Evolutionary conservation across 805 yeast genomes (phyloP), one percentile per base, ranked within the genome.

Genomic region (Candida xyloterini): DNA sequence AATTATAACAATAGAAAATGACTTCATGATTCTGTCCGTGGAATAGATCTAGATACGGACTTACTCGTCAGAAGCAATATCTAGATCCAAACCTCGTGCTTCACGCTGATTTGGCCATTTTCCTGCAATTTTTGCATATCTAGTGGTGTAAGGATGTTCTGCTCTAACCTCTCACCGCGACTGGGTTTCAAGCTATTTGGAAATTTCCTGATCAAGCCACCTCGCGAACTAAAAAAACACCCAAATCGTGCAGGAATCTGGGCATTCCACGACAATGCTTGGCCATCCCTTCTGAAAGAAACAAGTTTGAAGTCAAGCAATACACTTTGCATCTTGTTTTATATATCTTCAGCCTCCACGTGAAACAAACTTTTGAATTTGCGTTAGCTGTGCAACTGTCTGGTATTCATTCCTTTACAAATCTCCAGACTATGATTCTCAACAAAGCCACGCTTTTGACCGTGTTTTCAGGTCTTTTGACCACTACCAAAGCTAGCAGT

Each of bases 361-460:
- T 20, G 27, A 25, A 28, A 18, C 23, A 30, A n/a, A 20, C 13
- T 10, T 32, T 22, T 9, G 8, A 10, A 14, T 10, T 21, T 27
- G 27, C 32, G 23, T 38, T 26, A 24, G 24, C 23, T 27, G 31
- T 36, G 27, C 18, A 36, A 9, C 27, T 13, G 38, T 39, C 42
- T 39, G 42, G 42, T 39, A 40, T 33, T 40, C 43, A 33, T 40
- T 40, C 43, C 43, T 40, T 40, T 20, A 30, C 15, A 24, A 21
- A 38, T 38, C 35, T 9, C 35, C 39, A 30, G 37, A 42, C 38
- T 13, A 55, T 55, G 63, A 48, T 42, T 38, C 45, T 51, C 31
- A 47, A 55, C 23, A 46, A 34, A 23, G 25, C 53, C 16, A 40
- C 50, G 18, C 44, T 56, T 18, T 38, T 52, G 16, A 44, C 59